Evolutionary conservation across 1,284 basidiomycete genomes (phyloP), one percentile per base, ranked within the genome.

Genomic region (Sporisorium reilianum): DNA sequence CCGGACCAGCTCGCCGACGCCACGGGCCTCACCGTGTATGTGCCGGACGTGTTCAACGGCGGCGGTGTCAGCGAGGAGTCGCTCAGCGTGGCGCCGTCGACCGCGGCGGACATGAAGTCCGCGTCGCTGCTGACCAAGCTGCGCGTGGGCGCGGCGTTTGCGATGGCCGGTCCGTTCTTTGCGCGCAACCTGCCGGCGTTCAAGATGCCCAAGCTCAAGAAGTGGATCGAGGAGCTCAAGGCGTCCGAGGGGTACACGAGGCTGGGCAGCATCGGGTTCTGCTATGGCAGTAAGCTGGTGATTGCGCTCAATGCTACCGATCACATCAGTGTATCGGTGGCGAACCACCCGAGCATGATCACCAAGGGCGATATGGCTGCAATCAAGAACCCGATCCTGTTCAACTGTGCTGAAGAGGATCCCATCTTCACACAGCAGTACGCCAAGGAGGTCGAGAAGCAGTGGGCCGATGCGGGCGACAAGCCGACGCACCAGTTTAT

Each of bases 261-360:
- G 54, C 78, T 92, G 48, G 90, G 90, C 2, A 88, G 87, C 2
- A 87, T 90, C 34, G 91, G 91, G 3, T 91, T 89, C 82, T 91
- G 91, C 79, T 90, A 87, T 67, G 91, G 91, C 8, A 91, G 86
- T 10, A 76, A 80, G 2, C 60, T 84, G 42, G 64, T 81, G 50
- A 55, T 81, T 42, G 54, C 76, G 28, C 70, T 84, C 55, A 67
- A 84, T 14, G 64, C 76, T 1, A 64, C 75, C 8, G 69, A 62
- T 34, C 66, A 87, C 9, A 79, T 90, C 22, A 77, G 89, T 51
- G 87, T 87, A 48, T 84, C 88, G 2, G 88, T 91, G 18, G 86
- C 90, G 32, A 87, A 85, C 54, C 91, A 92, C 80, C 91, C 91
- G 3, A 88, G 86, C 0, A 73, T 68, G 3, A 85, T 88, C 58